Evolutionary conservation across 345 rosid genomes (phyloP).

Genomic region (Murraya koenigii): DNA sequence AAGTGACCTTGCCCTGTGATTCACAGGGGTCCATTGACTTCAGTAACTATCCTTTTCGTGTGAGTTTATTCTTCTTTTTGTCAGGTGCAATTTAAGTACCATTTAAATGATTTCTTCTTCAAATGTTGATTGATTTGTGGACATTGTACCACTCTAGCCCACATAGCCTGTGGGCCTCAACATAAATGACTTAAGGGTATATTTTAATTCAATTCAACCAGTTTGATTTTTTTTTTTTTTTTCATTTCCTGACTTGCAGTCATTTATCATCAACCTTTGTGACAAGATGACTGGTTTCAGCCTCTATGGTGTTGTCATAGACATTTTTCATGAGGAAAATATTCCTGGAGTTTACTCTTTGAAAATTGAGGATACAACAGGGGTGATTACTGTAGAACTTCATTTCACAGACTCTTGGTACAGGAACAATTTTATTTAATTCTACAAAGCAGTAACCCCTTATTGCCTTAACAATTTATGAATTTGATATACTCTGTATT

Average conservation of each 20-base stretch:
- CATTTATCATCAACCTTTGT: constrained; percentile 53
- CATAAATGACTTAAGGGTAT: background rate
- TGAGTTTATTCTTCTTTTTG: constrained; percentile 34
- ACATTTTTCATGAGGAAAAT: constrained; percentile 45
- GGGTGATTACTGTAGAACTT: constrained; percentile 69
- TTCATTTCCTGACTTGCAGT: constrained; percentile 53
- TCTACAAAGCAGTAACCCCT: background rate
- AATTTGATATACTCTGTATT: background rate
- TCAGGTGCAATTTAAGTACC: background rate
- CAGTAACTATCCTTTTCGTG: constrained; percentile 81
- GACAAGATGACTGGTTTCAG: constrained; percentile 86
- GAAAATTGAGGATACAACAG: constrained; percentile 69
- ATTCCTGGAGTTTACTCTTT: constrained; percentile 50
- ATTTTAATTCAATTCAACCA: background rate
- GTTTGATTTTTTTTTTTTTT: constrained; percentile 10
- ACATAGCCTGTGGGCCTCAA: background rate
- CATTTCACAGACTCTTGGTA: constrained; percentile 78
- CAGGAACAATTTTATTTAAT: background rate
- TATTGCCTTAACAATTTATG: background rate
- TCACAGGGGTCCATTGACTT: constrained; percentile 82
- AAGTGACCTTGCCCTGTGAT: constrained; percentile 82
- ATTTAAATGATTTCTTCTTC: background rate
- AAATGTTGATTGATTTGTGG: background rate
- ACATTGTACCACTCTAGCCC: background rate
- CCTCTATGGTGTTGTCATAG: constrained; percentile 71